Evolutionary conservation across 2,329 filamentous ascomycete genomes (phyloP).

Genomic region (Nigrospora osmanthi): DNA sequence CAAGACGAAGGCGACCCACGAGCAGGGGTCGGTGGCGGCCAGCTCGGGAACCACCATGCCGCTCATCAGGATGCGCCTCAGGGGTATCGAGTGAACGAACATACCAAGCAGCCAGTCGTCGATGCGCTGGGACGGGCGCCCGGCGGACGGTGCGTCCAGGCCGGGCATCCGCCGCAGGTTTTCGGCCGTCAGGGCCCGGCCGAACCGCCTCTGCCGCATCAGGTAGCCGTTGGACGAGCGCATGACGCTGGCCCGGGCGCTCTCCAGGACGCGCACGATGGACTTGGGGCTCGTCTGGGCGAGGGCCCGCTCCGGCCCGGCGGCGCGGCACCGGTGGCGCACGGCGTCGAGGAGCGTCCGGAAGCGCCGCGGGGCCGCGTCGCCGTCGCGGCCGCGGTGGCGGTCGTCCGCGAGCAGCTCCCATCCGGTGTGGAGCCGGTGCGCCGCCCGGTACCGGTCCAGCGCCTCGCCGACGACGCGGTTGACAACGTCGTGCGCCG

Average conservation of each 20-base stretch:
- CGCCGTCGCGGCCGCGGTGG: not conserved
- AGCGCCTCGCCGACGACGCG: not conserved
- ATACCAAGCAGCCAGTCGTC: not conserved
- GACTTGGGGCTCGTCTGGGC: not conserved
- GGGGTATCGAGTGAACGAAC: slow-evolving; percentile 1
- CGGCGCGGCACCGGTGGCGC: not conserved
- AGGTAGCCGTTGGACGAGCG: not conserved
- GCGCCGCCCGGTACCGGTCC: not conserved
- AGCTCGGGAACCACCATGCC: not conserved
- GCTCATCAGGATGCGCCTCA: not conserved
- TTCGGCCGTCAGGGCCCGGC: not conserved
- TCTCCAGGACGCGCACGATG: not conserved
- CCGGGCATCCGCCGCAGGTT: not conserved
- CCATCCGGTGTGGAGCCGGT: not conserved
- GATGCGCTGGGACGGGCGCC: not conserved
- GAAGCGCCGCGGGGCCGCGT: not conserved
- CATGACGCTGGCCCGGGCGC: not conserved
- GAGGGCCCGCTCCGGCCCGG: not conserved
- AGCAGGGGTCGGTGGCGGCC: not conserved
- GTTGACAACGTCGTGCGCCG: not conserved
- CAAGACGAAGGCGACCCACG: not conserved
- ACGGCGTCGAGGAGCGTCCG: not conserved
- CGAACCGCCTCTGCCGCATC: not conserved
- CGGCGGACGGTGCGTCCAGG: not conserved
- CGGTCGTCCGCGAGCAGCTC: not conserved